Evolutionary conservation across 2,329 filamentous ascomycete genomes (phyloP), one percentile per base, ranked within the genome.

Genomic region (Fusarium armeniacum): DNA sequence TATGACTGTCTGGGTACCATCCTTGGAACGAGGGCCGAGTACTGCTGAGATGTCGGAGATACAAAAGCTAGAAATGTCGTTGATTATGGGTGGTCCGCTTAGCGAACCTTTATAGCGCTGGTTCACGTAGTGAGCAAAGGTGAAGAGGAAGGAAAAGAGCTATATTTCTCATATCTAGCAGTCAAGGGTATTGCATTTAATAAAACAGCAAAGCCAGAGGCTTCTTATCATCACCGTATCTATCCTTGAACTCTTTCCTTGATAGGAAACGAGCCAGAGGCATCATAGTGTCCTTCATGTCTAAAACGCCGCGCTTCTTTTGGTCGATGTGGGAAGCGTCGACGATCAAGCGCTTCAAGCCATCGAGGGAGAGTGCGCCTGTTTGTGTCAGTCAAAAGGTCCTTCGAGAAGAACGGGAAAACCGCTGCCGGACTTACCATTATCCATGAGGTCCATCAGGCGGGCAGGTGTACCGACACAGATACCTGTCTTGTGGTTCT

Each of bases 241-340:
- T 85, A 52, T 89, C 88, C 78, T 89, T 91, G 72, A 98, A 86
- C 74, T 93, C 90, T 18, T 87, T 82, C 58, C 89, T 85, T 35
- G 90, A 87, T 52, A 99, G 82, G 77, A 97, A 89, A 65, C 89
- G 87, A 46, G 93, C 87, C 49, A 98, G 85, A 9, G 93, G 93
- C 75, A 94, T 85, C 82, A 94, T 91, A 0, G 93, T 93, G 65
- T 99, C 96, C 79, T 92, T 93, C 93, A 98, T 98, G 76, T 98
- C 96, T 79, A 97, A 89, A 69, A 99, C 89, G 0, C 94, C 93
- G 47, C 94, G 87, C 84, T 97, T 97, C 86, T 99, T 99, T 80
- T 92, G 89, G 80, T 99, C 95, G 70, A 98, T 92, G 77, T 97
- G 91, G 10, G 94, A 97, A 16, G 93, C 93, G 80, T 99, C 96